Evolutionary conservation across 495 filamentous ascomycete genomes (phyloP).

Genomic region (Rusavskia elegans): DNA sequence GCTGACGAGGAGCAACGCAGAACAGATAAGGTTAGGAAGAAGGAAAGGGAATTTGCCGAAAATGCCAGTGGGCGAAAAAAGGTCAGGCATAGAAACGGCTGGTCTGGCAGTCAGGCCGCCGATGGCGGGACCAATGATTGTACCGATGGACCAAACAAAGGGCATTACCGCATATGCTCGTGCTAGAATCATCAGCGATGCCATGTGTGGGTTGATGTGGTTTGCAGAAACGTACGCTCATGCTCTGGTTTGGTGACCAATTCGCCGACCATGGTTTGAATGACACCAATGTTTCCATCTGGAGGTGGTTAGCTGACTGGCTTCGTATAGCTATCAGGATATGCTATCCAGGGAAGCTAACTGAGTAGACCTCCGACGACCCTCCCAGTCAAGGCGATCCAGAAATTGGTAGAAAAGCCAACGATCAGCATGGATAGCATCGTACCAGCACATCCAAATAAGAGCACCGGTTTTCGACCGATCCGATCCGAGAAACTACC

Average conservation of each 20-base stretch:
- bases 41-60: conserved; percentile 73
- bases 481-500: conserved; percentile 65
- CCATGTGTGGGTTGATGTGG: neutral
- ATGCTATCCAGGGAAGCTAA: neutral
- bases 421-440: conserved; percentile 66
- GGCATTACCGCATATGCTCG: conserved; percentile 73
- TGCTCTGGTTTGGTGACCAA: conserved; percentile 63
- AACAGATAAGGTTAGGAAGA: conserved; percentile 66
- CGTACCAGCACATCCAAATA: conserved; percentile 67
- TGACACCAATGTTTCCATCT: conserved; percentile 74
- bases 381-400: conserved; percentile 58
- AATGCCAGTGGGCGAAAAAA: conserved; percentile 44
- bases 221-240: conserved; percentile 45
- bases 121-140: conserved; percentile 68
- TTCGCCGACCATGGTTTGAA: conserved; percentile 87
- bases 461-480: conserved; percentile 69
- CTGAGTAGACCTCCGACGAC: conserved; percentile 63
- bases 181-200: conserved; percentile 25
- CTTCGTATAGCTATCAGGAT: neutral
- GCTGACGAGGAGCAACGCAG: conserved; percentile 51
- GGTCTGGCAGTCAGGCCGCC: conserved; percentile 67
- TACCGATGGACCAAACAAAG: conserved; percentile 77
- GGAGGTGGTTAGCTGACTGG: neutral
- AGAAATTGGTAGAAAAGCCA: conserved; percentile 67
- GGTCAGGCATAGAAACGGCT: conserved; percentile 45